These are phyloP conservation scores for Clitopilus passeckerianus DNA, from an alignment of 768 basidiomycete species.

Conservation along the genomic window DNA sequence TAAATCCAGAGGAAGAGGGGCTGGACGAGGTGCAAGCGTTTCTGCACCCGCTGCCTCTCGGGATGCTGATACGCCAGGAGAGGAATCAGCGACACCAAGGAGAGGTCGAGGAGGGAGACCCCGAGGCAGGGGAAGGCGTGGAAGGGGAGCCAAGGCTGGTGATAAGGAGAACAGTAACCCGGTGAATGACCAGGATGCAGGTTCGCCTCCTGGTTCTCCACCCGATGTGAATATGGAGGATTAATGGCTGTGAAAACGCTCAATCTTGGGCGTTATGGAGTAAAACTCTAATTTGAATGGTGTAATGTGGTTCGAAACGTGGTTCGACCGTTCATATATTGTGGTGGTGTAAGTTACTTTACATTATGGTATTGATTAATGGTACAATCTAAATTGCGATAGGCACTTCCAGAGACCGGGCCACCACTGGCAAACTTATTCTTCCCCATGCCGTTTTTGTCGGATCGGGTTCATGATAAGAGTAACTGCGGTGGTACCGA, in stretches of 20 bases:
- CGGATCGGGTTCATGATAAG: not conserved
- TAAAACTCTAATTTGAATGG: not conserved
- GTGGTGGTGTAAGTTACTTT: not conserved
- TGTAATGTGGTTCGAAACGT: not conserved
- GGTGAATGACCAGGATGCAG: slow-evolving; percentile 5
- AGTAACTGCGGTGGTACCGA: too few relatives aligned
- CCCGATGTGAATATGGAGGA: not conserved
- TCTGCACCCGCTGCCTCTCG: slow-evolving; percentile 11
- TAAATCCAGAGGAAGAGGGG: slow-evolving; percentile 23
- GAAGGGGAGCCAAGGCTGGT: slow-evolving; percentile 24
- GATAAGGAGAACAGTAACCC: slow-evolving; percentile 24
- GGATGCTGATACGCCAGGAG: slow-evolving; percentile 32
- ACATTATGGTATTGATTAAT: not conserved
- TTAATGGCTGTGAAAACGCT: not conserved
- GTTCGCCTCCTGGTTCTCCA: not conserved
- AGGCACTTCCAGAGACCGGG: not conserved
- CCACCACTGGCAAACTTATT: too few relatives aligned
- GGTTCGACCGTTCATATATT: not conserved
- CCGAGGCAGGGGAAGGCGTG: slow-evolving; percentile 23
- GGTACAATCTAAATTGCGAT: not conserved
- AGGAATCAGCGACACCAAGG: slow-evolving; percentile 24
- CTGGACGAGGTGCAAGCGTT: slow-evolving; percentile 32
- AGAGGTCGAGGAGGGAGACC: slow-evolving; percentile 28
- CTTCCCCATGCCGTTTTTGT: not conserved
- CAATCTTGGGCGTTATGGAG: too few relatives aligned